Evolutionary conservation across 2,329 filamentous ascomycete species (phyloP).

Genomic region (Aureobasidium pullulans): DNA sequence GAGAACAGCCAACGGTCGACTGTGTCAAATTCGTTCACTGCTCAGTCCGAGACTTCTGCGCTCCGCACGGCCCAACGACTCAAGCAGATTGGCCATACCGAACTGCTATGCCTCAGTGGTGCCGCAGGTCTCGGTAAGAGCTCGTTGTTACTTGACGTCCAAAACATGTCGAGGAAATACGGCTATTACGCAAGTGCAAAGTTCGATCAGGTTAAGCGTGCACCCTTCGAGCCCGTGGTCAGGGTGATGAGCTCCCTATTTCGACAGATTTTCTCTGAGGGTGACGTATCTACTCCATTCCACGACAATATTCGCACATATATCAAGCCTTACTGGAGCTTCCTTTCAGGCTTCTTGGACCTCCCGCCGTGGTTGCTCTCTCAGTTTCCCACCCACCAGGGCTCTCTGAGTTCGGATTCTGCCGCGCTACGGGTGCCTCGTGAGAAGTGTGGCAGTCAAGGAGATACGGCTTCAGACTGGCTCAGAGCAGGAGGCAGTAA

Average conservation of each 20-base stretch:
- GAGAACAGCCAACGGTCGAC: neutral
- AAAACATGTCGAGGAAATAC: slow-evolving; percentile 47
- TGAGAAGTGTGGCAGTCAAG: slow-evolving; percentile 19
- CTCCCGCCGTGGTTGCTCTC: slow-evolving; percentile 58
- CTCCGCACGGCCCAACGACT: slow-evolving; percentile 40
- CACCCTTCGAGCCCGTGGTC: slow-evolving; percentile 55
- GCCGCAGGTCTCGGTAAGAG: slow-evolving; percentile 54
- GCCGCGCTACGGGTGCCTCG: neutral
- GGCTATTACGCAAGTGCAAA: slow-evolving; percentile 56
- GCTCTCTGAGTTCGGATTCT: neutral
- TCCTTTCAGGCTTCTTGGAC: slow-evolving; percentile 51
- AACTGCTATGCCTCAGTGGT: slow-evolving; percentile 52
- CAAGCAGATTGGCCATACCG: slow-evolving; percentile 49
- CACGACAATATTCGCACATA: slow-evolving; percentile 51
- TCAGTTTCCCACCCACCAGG: slow-evolving; percentile 16
- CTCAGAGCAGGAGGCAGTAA: slow-evolving; percentile 37
- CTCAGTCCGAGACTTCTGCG: slow-evolving; percentile 15
- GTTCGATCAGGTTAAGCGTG: slow-evolving; percentile 51
- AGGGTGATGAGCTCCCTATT: slow-evolving; percentile 55
- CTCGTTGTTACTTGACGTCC: slow-evolving; percentile 51
- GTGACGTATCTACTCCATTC: slow-evolving; percentile 54
- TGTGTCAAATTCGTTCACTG: neutral
- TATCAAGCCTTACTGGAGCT: slow-evolving; percentile 50
- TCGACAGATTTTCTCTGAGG: slow-evolving; percentile 58
- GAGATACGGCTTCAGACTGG: slow-evolving; percentile 36